Evolutionary conservation across 202 grass and related monocot genomes (phyloP).

Genomic region (Elaeis oleifera): DNA sequence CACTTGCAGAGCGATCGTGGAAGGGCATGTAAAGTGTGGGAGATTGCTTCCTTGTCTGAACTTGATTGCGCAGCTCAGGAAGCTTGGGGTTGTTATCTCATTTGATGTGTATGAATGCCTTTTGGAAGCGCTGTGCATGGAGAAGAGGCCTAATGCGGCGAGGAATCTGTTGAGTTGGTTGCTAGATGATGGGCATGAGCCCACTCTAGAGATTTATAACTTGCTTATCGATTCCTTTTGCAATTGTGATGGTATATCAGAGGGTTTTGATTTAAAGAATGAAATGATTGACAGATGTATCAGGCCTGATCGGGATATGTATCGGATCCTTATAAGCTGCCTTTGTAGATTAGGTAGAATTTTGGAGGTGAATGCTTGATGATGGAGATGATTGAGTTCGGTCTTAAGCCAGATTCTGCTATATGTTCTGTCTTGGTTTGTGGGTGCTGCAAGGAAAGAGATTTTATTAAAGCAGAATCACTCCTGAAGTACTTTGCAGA

Average conservation of each 20-base stretch:
- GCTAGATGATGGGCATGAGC: constrained; percentile 50
- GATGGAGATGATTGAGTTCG: constrained; percentile 43
- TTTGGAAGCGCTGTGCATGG: constrained; percentile 44
- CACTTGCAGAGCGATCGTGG: constrained; percentile 34
- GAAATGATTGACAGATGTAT: constrained; percentile 49
- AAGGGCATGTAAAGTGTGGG: constrained; percentile 43
- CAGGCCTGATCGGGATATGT: constrained; percentile 48
- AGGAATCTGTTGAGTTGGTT: constrained; percentile 66
- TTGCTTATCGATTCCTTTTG: constrained; percentile 52
- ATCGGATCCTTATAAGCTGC: constrained; percentile 33
- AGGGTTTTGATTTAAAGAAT: constrained; percentile 54
- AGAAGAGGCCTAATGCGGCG: constrained; percentile 57
- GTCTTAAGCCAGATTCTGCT: constrained; percentile 27
- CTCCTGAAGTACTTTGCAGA: constrained; percentile 49
- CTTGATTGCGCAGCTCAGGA: constrained; percentile 50
- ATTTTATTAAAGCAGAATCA: constrained; percentile 50
- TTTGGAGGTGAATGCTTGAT: constrained; percentile 44
- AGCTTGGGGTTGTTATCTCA: constrained; percentile 41
- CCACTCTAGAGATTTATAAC: constrained; percentile 60
- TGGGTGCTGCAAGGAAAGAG: constrained; percentile 57
- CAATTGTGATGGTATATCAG: constrained; percentile 38
- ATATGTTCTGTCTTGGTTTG: constrained; percentile 61
- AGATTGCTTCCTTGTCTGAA: constrained; percentile 84
- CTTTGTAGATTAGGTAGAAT: constrained; percentile 58
- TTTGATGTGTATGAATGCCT: constrained; percentile 46